These are phyloP conservation scores for Podosphaera leucotricha DNA, from an alignment of 2,329 filamentous ascomycete species.

Conservation along the genomic window DNA sequence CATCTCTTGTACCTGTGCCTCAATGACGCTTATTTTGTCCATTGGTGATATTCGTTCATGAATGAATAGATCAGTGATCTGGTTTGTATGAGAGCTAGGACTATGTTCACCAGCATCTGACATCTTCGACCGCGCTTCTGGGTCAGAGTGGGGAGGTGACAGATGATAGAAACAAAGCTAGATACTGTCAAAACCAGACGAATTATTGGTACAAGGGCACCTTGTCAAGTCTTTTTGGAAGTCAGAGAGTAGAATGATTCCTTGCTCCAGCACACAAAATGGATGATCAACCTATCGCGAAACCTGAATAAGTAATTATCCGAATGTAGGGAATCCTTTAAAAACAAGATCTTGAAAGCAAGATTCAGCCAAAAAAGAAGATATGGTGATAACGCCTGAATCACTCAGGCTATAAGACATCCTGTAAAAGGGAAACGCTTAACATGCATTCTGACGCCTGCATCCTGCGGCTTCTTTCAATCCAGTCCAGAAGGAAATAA, in stretches of 20 bases:
- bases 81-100: not conserved
- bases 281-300: not conserved
- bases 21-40: not conserved
- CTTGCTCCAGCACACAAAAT: not conserved
- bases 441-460: not conserved
- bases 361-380: not conserved
- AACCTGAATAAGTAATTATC: not conserved
- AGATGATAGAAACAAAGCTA: not conserved
- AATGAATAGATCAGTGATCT: not conserved
- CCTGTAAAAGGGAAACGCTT: not conserved
- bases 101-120: not conserved
- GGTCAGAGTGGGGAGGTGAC: not conserved
- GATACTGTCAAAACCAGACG: not conserved
- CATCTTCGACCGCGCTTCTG: not conserved
- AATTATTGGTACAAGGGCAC: not conserved
- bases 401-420: not conserved
- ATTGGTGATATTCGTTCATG: not conserved
- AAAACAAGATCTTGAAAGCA: not conserved
- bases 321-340: not conserved
- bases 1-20: not conserved
- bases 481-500: not conserved
- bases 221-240: not conserved
- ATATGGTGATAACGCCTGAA: not conserved
- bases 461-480: not conserved
- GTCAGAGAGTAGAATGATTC: not conserved